Percentiles rank a stretch among this genome's conserved stretches.
These are phyloP conservation scores for Diaporthe sp. DNA, from an alignment of 2,329 filamentous ascomycete species.

Conservation along the genomic window DNA sequence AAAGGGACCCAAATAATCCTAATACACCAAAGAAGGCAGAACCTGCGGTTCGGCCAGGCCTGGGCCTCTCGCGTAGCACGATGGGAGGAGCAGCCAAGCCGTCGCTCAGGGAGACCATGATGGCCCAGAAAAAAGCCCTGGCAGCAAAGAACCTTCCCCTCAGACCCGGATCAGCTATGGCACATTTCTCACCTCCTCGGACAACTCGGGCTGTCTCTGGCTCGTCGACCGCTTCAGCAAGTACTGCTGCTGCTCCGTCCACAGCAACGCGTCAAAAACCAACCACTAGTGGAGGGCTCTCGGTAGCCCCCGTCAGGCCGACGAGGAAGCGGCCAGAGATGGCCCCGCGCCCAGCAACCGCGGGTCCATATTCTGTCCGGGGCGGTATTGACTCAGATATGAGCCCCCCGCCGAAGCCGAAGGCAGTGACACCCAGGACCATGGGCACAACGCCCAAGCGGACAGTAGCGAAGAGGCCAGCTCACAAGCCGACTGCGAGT, in stretches of 20 bases:
- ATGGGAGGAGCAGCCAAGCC: slow-evolving; percentile 65
- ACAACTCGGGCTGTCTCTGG: slow-evolving; percentile 51
- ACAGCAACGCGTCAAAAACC: slow-evolving; percentile 53
- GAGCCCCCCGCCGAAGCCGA: slow-evolving; percentile 49
- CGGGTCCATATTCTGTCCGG: slow-evolving; percentile 73
- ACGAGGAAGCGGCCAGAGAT: slow-evolving; percentile 68
- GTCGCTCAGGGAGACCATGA: slow-evolving; percentile 83
- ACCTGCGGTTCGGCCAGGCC: slow-evolving; percentile 61
- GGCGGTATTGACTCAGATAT: slow-evolving; percentile 10
- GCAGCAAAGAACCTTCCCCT: slow-evolving; percentile 63
- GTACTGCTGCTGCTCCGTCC: slow-evolving; percentile 44
- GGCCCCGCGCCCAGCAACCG: slow-evolving; percentile 69
- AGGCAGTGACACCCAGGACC: slow-evolving; percentile 60
- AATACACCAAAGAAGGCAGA: slow-evolving; percentile 70
- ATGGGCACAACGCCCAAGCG: slow-evolving; percentile 64
- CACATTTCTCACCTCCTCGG: slow-evolving; percentile 65
- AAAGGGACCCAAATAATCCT: slow-evolving; percentile 86
- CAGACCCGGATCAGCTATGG: slow-evolving; percentile 73
- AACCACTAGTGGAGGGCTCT: slow-evolving; percentile 65
- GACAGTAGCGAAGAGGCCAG: slow-evolving; percentile 57
- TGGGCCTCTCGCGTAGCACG: slow-evolving; percentile 72
- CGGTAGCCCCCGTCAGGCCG: slow-evolving; percentile 72
- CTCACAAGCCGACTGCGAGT: slow-evolving; percentile 60
- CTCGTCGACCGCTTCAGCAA: slow-evolving; percentile 45
- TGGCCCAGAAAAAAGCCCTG: slow-evolving; percentile 80